These are phyloP conservation scores for Paxillus ammoniavirescens DNA, from an alignment of 768 basidiomycete species.

Conservation along the genomic window DNA sequence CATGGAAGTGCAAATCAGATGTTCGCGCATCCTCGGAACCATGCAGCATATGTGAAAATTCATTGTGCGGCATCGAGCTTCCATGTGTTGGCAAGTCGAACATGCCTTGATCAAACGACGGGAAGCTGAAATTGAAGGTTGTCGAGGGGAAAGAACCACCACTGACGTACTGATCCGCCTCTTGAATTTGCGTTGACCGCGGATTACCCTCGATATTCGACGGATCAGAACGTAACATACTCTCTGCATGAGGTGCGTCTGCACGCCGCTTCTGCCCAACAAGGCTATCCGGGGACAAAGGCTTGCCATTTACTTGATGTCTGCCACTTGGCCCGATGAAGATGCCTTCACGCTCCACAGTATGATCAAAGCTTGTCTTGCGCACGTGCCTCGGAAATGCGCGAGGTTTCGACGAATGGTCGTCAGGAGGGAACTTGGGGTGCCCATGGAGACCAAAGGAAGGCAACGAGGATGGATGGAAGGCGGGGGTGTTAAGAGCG, in stretches of 20 bases:
- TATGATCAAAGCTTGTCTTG: slow-evolving; percentile 95
- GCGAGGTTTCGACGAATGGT: slow-evolving; percentile 40
- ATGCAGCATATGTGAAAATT: slow-evolving; percentile 34
- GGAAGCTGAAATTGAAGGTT: slow-evolving; percentile 71
- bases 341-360: slow-evolving; percentile 68
- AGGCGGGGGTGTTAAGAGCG: slow-evolving; percentile 44
- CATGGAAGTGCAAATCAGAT: slow-evolving; percentile 31
- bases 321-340: slow-evolving; percentile 59
- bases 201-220: slow-evolving; percentile 47
- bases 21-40: slow-evolving; percentile 26
- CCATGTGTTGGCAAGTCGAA: slow-evolving; percentile 48
- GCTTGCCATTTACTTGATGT: slow-evolving; percentile 81
- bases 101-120: slow-evolving; percentile 56
- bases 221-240: slow-evolving; percentile 76
- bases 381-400: slow-evolving; percentile 82
- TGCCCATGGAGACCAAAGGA: slow-evolving; percentile 65
- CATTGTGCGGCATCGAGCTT: slow-evolving; percentile 35
- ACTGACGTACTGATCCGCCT: slow-evolving; percentile 40
- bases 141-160: slow-evolving; percentile 61
- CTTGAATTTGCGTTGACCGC: slow-evolving; percentile 27
- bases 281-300: slow-evolving; percentile 60
- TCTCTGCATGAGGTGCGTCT: slow-evolving; percentile 77
- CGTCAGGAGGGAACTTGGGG: slow-evolving; percentile 33
- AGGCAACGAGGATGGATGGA: slow-evolving; percentile 73
- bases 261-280: slow-evolving; percentile 78